Evolutionary conservation across 371 early-diverging fungal genomes (phyloP), one percentile per base, ranked within the genome.

Genomic region (Phascolomyces articulosus): DNA sequence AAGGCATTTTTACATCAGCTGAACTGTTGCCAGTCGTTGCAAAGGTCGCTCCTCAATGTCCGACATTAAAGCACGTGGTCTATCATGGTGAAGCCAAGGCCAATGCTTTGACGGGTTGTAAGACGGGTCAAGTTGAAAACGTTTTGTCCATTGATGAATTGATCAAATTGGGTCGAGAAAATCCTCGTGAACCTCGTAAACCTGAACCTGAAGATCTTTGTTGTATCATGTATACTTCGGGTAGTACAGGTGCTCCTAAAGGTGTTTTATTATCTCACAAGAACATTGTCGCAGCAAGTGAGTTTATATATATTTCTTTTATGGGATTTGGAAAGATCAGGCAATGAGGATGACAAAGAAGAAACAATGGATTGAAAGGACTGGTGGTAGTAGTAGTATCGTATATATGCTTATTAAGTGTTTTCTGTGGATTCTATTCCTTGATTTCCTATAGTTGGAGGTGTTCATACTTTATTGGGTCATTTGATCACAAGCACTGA

Each of bases 201-300:
- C 92, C 96, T 16, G 85, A 80, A 24, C 79, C 87, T 29, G 90
- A 93, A 55, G 94, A 94, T 68, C 67, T 91, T 53, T 93, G 95
- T 69, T 89, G 96, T 77, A 92, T 99, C 74, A 95, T 96, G 87
- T 99, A 98, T 77, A 97, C 99, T 24, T 95, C 95, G 44, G 99
- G 98, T 51, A 92, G 94, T 2, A 93, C 95, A 7, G 99, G 99
- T 38, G 84, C 80, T 60, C 93, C 96, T 44, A 97, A 96, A 79
- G 97, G 96, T 65, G 94, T 95, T 7, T 75, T 93, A 71, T 71
- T 96, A 23, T 85, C 91, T n/a, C 96, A 97, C 75, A 83, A 82
- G 56, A 95, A 95, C 71, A 77, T 99, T 68, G 85, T 97, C 59
- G 88, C 85, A 62, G 83, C 87, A 62, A 76, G 87, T 85, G 82